Evolutionary conservation across 2,329 filamentous ascomycete species (phyloP), one percentile per base, ranked within the genome.

Genomic region (Aspergillus sp.): DNA sequence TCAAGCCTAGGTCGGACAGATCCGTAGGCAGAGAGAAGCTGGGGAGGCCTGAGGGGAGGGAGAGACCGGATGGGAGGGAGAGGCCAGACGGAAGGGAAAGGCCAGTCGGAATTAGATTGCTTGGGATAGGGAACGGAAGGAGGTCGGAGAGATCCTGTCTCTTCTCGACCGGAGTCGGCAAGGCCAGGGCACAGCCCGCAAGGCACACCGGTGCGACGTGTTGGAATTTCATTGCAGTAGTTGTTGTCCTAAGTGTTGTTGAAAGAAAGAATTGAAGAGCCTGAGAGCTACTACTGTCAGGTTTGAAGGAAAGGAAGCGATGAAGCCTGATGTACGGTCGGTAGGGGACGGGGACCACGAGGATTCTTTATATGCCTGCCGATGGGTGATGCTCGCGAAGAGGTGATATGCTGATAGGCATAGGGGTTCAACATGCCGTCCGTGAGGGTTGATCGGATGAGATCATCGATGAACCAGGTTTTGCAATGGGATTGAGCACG

Each of bases 1-100:
- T 53, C 36, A 39, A 17, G 32, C 32, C 32, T 10, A 53, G 19
- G 41, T 21, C 21, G 39, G 51, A 39, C n/a, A 55, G 41, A 21
- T 55, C 39, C 7, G 53, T 44, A 7, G 53, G 53, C 8, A 55
- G 23, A 8, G 53, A 44, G 25, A 42, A 27, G 7, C 38, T 44
- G 8, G 53, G 27, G 8, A 54, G 21, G n/a, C 52, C 52, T 17
- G 39, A 47, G 5, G 23, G 23, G 23, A 23, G 23, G 23, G 23
- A 23, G 23, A 23, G 23, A 23, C 23, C 23, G 1, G 23, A 23
- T 23, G 52, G 42, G 83, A 68, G n/a, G 39, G 57, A 51, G 23
- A 57, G 21, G 11, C 53, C 54, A 17, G 59, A 47, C 13, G 59
- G 54, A 8, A 60, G 27, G 19, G 57, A 32, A 10, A 57, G 19